Evolutionary conservation across 208 protist genomes (phyloP).

Genomic region (Porcisia deanei): DNA sequence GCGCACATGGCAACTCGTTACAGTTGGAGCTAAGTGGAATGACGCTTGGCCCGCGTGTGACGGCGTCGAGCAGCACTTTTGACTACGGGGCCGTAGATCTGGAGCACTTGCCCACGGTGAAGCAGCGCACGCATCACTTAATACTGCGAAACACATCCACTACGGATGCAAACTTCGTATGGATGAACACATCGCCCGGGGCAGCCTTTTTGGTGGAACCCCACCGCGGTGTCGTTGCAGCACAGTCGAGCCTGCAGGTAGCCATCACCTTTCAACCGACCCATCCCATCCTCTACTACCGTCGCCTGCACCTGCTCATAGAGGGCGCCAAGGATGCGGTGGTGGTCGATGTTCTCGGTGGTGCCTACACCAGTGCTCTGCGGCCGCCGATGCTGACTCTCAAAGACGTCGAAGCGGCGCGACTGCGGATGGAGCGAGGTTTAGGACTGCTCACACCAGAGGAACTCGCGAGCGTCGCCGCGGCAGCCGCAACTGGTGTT

Average conservation of each 20-base stretch:
- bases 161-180: conserved; percentile 26
- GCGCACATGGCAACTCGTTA: conserved; percentile 70
- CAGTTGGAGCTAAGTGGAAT: conserved; percentile 47
- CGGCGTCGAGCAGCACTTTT: conserved; percentile 48
- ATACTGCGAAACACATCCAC: conserved; percentile 59
- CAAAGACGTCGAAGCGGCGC: conserved; percentile 66
- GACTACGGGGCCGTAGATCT: conserved; percentile 85
- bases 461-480: conserved; percentile 58
- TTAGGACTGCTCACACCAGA: conserved; percentile 60
- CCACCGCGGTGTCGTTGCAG: conserved; percentile 48
- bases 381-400: conserved; percentile 68
- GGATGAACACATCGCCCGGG: conserved; percentile 38
- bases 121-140: conserved; percentile 31
- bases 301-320: conserved; percentile 75
- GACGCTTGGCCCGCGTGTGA: conserved; percentile 53
- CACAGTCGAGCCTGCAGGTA: conserved; percentile 47
- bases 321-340: conserved; percentile 50
- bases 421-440: conserved; percentile 49
- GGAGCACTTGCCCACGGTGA: conserved; percentile 33
- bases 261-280: conserved; percentile 74
- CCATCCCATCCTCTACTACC: conserved; percentile 83
- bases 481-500: conserved; percentile 9
- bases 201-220: conserved; percentile 70
- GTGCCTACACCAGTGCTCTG: conserved; percentile 58
- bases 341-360: conserved; percentile 84